Evolutionary conservation across 2,329 filamentous ascomycete species (phyloP).

Genomic region (Westerdykella ornata): DNA sequence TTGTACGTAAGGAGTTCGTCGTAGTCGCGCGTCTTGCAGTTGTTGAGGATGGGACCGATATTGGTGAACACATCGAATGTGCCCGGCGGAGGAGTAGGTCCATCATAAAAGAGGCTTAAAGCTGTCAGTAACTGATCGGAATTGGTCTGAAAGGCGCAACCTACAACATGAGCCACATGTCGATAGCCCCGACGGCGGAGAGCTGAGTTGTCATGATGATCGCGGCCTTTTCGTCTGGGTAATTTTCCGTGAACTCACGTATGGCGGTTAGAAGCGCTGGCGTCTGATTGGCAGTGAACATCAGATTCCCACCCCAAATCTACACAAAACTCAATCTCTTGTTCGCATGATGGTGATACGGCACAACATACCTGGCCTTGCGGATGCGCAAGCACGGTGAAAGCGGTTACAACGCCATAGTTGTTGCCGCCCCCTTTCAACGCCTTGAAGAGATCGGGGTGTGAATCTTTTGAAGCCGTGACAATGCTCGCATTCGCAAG

Average conservation of each 20-base stretch:
- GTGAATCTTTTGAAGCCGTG: constrained; percentile 35
- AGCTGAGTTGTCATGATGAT: constrained; percentile 53
- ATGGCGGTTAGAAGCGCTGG: constrained; percentile 41
- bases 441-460: constrained; percentile 38
- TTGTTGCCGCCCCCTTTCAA: constrained; percentile 42
- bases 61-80: constrained; percentile 53
- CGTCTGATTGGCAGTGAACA: constrained; percentile 38
- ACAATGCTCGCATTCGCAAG: constrained; percentile 41
- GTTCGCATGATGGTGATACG: constrained; percentile 3
- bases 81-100: constrained; percentile 45
- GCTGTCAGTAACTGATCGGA: background rate
- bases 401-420: constrained; percentile 41
- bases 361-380: constrained; percentile 14
- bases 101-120: constrained; percentile 52
- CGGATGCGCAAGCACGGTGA: constrained; percentile 20
- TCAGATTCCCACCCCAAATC: constrained; percentile 43
- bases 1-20: constrained; percentile 42
- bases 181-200: constrained; percentile 39
- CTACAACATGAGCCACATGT: constrained; percentile 53
- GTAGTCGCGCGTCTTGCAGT: constrained; percentile 45
- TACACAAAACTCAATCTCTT: constrained; percentile 11
- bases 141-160: background rate
- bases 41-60: constrained; percentile 41
- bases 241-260: constrained; percentile 51
- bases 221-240: constrained; percentile 54